Base-by-base conservation (phyloP, 169 alveolate genomes). In the Plasmodium fragile region DNA sequence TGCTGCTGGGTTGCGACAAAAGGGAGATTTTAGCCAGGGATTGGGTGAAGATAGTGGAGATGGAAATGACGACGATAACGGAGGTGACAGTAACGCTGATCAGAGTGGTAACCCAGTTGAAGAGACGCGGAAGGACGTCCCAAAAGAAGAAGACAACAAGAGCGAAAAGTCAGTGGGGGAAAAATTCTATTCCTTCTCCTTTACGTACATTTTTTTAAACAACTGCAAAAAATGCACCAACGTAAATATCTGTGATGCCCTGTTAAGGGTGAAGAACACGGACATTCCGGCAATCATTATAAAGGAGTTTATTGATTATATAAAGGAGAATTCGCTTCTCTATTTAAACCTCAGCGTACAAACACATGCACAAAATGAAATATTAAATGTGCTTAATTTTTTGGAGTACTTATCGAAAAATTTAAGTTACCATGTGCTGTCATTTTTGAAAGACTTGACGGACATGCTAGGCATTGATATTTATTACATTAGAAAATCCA, bases 191-290 rank as follows among this genome's bases (percentile, higher is more conserved):
- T 89, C 94, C 2, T 89, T 41, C 70, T 78, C 94, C 18, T 89
- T 89, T 79, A 69, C 94, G 1, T 77, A 89, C 36, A 80, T 89
- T 78, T 89, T 79, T 89, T 89, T 89, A 89, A 80, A 89, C 52
- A 11, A 1, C 18, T 89, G 90, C 36, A 96, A 96, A 73, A 96
- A 96, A 70, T 82, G 93, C 18, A 89, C 93, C 45, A 82, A 85
- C 80, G 81, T 73, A 45, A 92, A 81, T 82, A 75, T 96, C 22
- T 95, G 95, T 43, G 97, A 96, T 75, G 95, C 95, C 5, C 39
- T 96, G 69, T 92, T 84, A 53, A 83, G 92, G 53, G 85, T 93
- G 34, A 83, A 78, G 77, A 96, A 93, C 41, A 81, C 95, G 4
- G 81, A 83, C 7, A 93, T 96, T 10, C 96, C 96, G 41, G 55